Conservation (phyloP, 345 rosid genomes). For the Populus alba region DNA sequence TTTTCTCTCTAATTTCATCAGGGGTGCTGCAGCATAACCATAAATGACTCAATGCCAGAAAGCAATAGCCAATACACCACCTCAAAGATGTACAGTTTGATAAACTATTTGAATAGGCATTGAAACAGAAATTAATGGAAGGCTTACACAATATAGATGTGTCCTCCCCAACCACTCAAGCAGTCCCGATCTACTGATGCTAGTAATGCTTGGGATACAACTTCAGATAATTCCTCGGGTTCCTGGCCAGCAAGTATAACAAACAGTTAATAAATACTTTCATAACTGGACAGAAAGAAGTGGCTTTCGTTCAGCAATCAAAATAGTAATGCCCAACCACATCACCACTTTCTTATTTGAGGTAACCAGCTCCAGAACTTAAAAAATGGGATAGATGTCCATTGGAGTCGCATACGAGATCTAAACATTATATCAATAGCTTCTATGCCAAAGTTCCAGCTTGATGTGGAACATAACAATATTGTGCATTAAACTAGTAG, state of each 20-base stretch:
- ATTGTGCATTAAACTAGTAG: not conserved
- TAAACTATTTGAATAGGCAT: not conserved
- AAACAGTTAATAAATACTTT: not conserved
- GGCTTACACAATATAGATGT: conserved; percentile 91
- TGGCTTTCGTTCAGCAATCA: not conserved
- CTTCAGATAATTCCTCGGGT: conserved; percentile 84
- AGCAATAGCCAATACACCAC: not conserved
- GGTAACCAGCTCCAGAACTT: not conserved
- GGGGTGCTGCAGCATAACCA: conserved; percentile 62
- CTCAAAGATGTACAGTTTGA: not conserved
- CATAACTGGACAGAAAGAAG: not conserved
- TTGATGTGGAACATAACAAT: not conserved
- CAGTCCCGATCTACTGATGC: conserved; percentile 95
- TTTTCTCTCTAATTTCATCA: conserved; percentile 72
- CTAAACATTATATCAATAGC: not conserved
- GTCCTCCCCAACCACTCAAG: conserved; percentile 99
- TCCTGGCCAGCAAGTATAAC: conserved; percentile 45
- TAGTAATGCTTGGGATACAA: conserved; percentile 80
- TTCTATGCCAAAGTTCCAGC: not conserved
- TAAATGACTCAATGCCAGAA: not conserved
- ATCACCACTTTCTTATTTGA: not conserved
- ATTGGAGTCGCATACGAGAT: not conserved
- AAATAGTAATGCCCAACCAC: not conserved
- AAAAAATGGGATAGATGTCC: not conserved
- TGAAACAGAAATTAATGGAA: conserved; percentile 8